Base-by-base conservation (phyloP, 2,329 filamentous ascomycete species). In the Lachnum nothofagi region DNA sequence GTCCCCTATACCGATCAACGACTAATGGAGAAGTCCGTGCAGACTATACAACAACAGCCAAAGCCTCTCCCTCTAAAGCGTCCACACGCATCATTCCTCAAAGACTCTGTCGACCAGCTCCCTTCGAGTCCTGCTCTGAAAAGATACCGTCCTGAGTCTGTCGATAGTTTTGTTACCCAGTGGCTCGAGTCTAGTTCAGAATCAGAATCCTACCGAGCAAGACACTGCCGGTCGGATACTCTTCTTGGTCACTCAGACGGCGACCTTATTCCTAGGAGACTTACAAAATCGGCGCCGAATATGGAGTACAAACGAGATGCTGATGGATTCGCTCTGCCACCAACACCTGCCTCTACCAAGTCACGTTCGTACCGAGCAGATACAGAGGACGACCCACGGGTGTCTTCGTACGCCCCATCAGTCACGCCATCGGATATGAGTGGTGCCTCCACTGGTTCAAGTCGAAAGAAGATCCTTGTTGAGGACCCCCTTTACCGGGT, bases 291-390 rank as follows among this genome's bases (percentile, higher is more conserved):
- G 42, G 44, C 49, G 38, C 49, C 43, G 35, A 46, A 47, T 54
- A 52, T 53, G 35, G 46, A 49, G 17, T 45, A 49, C 43, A 48
- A 74, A 19, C 65, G 78, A 8, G 83, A 86, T 60, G 74, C 78
- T 4, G 82, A 86, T 56, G 83, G 83, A 5, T 86, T 85, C 60
- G 78, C 77, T 45, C 79, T 86, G 25, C 82, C 83, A 0, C 68
- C 71, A 0, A 58, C 69, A 14, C 76, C 74, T 1, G 48, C 50
- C 34, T 51, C 39, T 38, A 50, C 40, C 34, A 47, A 17, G 33
- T 46, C 39, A 46, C 29, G 24, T 46, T 55, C 45, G 12, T 43
- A 47, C 35, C n/a, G n/a, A n/a, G n/a, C n/a, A n/a, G 2, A 27
- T 44, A 45, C 31, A 54, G 39, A 54, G 49, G 37, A 38, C 23